Conservation (phyloP, 495 filamentous ascomycete genomes). For the Talaromyces trachyspermus region DNA sequence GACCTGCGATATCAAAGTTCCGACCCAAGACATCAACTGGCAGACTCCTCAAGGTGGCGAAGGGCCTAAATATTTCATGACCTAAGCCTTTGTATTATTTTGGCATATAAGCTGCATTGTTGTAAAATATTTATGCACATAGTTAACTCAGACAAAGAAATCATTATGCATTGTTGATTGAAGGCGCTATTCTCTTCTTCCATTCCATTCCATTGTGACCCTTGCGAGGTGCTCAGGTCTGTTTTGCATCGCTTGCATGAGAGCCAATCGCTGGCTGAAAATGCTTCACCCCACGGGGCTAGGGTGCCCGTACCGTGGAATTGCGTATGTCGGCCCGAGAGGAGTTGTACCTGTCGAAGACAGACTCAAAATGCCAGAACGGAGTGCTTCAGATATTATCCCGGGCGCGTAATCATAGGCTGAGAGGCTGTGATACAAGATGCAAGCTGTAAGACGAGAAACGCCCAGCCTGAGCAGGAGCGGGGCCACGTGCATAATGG, state of each 20-base stretch:
- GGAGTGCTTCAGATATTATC: not conserved
- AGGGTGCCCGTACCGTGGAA: constrained; percentile 1
- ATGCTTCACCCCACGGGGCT: not conserved
- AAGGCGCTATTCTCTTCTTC: too few species aligned
- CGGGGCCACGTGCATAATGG: constrained; percentile 38
- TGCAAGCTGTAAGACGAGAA: not conserved
- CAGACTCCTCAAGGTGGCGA: constrained; percentile 91
- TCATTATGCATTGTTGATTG: too few species aligned
- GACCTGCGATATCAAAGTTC: constrained; percentile 98
- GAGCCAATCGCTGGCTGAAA: not conserved
- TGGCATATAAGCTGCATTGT: not conserved
- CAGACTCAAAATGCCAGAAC: too few species aligned
- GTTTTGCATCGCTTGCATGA: too few species aligned
- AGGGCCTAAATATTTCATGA: constrained; percentile 95
- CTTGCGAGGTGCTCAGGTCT: too few species aligned
- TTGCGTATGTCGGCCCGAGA: not conserved
- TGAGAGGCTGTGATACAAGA: not conserved
- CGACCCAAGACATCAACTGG: constrained; percentile 96
- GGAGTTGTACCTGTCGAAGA: too few species aligned
- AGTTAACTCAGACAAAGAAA: not conserved
- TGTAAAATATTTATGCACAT: constrained; percentile 7
- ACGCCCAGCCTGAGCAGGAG: constrained; percentile 18
- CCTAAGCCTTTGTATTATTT: constrained; percentile 32
- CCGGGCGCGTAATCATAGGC: not conserved
- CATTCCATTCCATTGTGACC: too few species aligned